These are phyloP conservation scores for Marsdenia floribunda DNA, from an alignment of 257 asterid genomes.

Conservation along the genomic window DNA sequence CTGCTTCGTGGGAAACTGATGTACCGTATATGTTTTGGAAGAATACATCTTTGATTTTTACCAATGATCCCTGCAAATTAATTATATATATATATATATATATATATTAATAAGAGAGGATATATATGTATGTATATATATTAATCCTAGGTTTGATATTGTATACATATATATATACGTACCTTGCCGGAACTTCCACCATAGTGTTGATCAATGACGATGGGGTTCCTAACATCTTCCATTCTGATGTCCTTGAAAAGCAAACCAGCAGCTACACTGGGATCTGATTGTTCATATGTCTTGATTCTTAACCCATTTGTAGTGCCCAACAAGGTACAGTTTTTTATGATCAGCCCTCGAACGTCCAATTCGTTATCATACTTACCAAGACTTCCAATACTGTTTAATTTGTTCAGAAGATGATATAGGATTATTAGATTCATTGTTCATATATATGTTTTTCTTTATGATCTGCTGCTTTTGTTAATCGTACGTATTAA, in stretches of 20 bases:
- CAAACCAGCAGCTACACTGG: slow-evolving; percentile 46
- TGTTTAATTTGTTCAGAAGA: slow-evolving; percentile 2
- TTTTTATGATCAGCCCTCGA: slow-evolving; percentile 44
- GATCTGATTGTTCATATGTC: slow-evolving; percentile 42
- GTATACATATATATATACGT: background rate
- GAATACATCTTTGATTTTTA: slow-evolving; percentile 46
- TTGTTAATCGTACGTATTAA: no score
- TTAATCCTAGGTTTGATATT: background rate
- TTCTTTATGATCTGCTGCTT: no score
- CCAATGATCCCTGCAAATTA: slow-evolving; percentile 47
- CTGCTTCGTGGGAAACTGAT: slow-evolving; percentile 30
- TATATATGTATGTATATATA: background rate
- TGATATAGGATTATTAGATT: no score
- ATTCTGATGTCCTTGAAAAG: slow-evolving; percentile 42
- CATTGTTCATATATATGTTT: no score
- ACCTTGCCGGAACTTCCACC: slow-evolving; percentile 40
- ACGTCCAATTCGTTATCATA: slow-evolving; percentile 40
- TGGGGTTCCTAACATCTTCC: slow-evolving; percentile 52
- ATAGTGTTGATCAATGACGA: slow-evolving; percentile 49
- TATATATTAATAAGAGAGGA: no score
- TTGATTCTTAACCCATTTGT: slow-evolving; percentile 62
- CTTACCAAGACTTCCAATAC: slow-evolving; percentile 68
- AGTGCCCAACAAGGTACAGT: slow-evolving; percentile 50
- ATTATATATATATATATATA: background rate
- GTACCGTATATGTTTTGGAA: slow-evolving; percentile 58